Evolutionary conservation across 495 filamentous ascomycete genomes (phyloP).

Genomic region (Daldinia decipiens): DNA sequence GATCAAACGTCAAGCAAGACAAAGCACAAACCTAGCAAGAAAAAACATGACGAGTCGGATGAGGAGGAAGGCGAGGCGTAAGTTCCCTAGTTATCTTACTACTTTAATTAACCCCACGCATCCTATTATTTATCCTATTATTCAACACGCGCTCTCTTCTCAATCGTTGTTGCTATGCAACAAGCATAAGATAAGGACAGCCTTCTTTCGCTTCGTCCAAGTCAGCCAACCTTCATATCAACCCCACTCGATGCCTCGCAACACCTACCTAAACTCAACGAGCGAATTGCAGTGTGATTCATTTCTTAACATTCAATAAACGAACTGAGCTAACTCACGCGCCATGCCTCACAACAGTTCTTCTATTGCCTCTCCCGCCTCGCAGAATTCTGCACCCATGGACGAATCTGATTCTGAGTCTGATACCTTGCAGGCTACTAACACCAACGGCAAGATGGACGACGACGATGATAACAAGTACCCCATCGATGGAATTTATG

Average conservation of each 20-base stretch:
- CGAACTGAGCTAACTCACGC: conserved; percentile 5
- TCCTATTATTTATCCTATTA: neutral
- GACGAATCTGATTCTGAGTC: conserved; percentile 85
- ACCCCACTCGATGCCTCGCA: neutral
- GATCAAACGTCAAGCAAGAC: conserved; percentile 60
- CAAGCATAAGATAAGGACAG: neutral
- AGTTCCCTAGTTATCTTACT: conserved; percentile 53
- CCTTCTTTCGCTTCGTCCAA: neutral
- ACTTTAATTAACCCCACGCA: neutral
- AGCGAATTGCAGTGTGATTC: neutral
- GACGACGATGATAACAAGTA: conserved; percentile 75
- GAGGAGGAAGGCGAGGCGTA: conserved; percentile 87
- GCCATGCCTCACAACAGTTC: conserved; percentile 23
- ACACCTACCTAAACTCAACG: too few relatives aligned
- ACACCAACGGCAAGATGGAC: conserved; percentile 59
- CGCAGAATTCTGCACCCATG: conserved; percentile 86
- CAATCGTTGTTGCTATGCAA: neutral
- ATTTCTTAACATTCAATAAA: neutral
- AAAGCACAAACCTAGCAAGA: conserved; percentile 54
- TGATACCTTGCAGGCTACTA: conserved; percentile 59
- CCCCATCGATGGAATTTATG: conserved; percentile 89
- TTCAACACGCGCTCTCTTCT: neutral
- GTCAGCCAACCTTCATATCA: neutral
- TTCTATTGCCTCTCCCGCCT: conserved; percentile 69
- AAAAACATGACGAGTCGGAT: conserved; percentile 69